Evolutionary conservation across 1,284 basidiomycete genomes (phyloP), one percentile per base, ranked within the genome.

Genomic region (Wallemia hederae): DNA sequence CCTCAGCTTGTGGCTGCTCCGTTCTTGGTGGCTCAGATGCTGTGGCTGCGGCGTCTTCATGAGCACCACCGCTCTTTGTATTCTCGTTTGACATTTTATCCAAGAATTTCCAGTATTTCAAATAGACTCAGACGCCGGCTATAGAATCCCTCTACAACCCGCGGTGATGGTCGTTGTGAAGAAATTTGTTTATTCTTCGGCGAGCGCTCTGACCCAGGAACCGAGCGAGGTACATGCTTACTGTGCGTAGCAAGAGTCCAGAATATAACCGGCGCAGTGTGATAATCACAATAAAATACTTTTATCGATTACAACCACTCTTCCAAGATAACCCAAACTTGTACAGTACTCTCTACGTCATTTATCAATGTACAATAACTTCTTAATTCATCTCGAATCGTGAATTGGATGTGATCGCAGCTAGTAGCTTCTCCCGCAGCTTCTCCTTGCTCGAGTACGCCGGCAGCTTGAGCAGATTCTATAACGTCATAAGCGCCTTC

Each of bases 361-460:
- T 31, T 31, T 31, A 31, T 31, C 7, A 17, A 31, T 31, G 17
- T 17, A 31, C n/a, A 31, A 31, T 31, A 31, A 31, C 7, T 17
- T 49, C n/a, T 22, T 49, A 49, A 3, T 9, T 49, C 11, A 49
- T 49, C 39, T 49, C 39, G 19, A 49, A 49, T 22, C 39, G 11
- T 49, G 39, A 14, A 5, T n/a, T n/a, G 11, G 39, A 49, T 17
- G 39, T 49, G 3, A 49, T 49, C 22, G 39, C 39, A 7, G 39
- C 39, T 5, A 90, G 66, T n/a, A 92, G 73, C 69, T 91, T 92
- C 58, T 77, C 72, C n/a, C 77, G 72, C 27, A 94, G 72, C 1
- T 76, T 73, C 17, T 69, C 67, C 66, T 84, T 81, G 66, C 73
- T 80, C 62, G 72, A 70, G 66, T 86, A 87, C 27, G 76, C 72